Evolutionary conservation across 2,329 filamentous ascomycete species (phyloP).

Genomic region (Chrysoporthe austroafricana): DNA sequence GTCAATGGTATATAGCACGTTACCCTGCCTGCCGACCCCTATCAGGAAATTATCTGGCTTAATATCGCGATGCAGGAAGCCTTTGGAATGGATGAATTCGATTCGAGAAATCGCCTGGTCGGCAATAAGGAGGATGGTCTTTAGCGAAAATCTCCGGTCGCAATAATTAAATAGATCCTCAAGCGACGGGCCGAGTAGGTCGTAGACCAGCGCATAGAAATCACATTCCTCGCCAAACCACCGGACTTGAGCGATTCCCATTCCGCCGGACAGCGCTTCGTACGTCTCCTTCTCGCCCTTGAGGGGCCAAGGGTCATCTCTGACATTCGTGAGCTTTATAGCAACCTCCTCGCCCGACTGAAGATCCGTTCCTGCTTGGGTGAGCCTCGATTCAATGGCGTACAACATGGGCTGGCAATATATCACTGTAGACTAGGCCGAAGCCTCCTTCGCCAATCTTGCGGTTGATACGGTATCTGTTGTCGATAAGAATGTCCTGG

Average conservation of each 20-base stretch:
- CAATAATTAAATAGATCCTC: constrained; percentile 99
- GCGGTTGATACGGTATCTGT: background rate
- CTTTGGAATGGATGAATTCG: constrained; percentile 99
- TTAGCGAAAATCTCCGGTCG: constrained; percentile 98
- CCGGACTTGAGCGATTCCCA: background rate
- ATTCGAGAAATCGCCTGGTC: constrained; percentile 99
- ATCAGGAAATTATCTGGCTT: constrained; percentile 99
- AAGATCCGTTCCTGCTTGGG: background rate
- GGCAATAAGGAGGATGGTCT: constrained; percentile 94
- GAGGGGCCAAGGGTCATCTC: background rate
- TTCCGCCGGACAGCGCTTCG: background rate
- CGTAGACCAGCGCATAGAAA: constrained; percentile 99
- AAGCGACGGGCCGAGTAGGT: constrained; percentile 90
- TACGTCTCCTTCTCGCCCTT: background rate
- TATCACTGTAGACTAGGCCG: background rate
- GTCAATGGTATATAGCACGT: constrained; percentile 98
- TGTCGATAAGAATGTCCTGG: background rate
- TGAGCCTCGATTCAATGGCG: background rate
- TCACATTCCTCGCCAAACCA: constrained; percentile 99
- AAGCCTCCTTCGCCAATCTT: constrained; percentile 6
- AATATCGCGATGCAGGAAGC: constrained; percentile 98
- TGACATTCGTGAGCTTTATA: background rate
- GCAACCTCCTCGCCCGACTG: background rate
- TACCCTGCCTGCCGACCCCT: constrained; percentile 98
- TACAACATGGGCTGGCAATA: constrained; percentile 39